Percentiles rank a stretch among this genome's conserved stretches.
Evolutionary conservation across 129 eudicot species (phyloP).

Genomic region (Escallonia rubra): DNA sequence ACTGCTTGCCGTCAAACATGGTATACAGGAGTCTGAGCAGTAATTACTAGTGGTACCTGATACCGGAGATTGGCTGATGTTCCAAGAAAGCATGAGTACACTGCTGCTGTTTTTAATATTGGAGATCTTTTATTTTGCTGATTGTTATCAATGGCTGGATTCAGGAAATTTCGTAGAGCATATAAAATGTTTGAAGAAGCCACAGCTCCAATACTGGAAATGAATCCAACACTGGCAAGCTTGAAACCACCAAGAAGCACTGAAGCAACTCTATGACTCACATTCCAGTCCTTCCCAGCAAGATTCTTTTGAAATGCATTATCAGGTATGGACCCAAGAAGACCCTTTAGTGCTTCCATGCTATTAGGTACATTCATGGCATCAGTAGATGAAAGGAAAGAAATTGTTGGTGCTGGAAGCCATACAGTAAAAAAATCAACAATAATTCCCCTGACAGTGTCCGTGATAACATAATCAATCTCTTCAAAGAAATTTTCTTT

Average conservation of each 20-base stretch:
- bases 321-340: conserved; percentile 92
- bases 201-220: conserved; percentile 94
- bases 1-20: too few species aligned
- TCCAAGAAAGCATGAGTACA: conserved; percentile 79
- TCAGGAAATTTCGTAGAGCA: conserved; percentile 46
- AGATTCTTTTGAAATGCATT: conserved; percentile 89
- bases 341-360: conserved; percentile 62
- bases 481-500: conserved; percentile 87
- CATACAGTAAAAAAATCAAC: conserved; percentile 97
- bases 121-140: conserved; percentile 78
- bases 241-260: conserved; percentile 89
- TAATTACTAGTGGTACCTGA: conserved; percentile 46
- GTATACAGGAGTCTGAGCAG: too few species aligned
- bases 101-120: conserved; percentile 77
- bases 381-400: conserved; percentile 60
- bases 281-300: conserved; percentile 85
- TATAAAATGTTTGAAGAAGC: conserved; percentile 74
- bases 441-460: conserved; percentile 72
- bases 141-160: conserved; percentile 42
- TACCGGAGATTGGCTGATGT: conserved; percentile 97
- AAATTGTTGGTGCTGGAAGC: conserved; percentile 97
- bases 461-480: conserved; percentile 86
- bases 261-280: conserved; percentile 73
- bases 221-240: conserved; percentile 84
- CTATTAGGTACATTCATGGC: conserved; percentile 53